Evolutionary conservation across 768 basidiomycete species (phyloP), one percentile per base, ranked within the genome.

Genomic region (Termitomyces bulborhizus): DNA sequence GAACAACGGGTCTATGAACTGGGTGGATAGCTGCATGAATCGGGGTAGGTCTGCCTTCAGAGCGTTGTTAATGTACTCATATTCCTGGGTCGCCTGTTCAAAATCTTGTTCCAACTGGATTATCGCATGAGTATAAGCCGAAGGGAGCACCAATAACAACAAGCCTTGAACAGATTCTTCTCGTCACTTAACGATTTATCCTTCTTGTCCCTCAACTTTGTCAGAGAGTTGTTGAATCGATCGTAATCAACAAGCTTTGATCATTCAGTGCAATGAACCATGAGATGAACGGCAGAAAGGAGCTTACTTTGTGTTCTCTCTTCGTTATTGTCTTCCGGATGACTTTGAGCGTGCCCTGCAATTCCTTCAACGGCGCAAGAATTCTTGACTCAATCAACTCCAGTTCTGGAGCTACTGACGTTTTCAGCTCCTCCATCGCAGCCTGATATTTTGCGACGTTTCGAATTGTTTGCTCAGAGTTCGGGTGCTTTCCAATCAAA

Each of bases 1-100:
- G 82, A 98, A 99, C n/a, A 98, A 76, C 0, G 97, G 97, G 61
- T 95, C 88, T 66, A 98, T 92, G 72, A 98, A 98, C 60, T 86
- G 83, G 2, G 92, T 88, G 1, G 89, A 78, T 58, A 98, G 81
- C 29, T 75, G 76, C 81, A 98, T 85, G 77, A 98, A 98, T n/a
- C 83, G 83, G 3, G 95, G 94, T 32, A 99, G 76, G 65, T 99
- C 97, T 55, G 83, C 79, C 75, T 99, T 98, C 71, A 98, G 73
- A 5, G 87, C 80, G 57, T 79, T 86, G 68, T 96, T 98, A 73
- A 93, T 89, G 65, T 88, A 91, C 56, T 97, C 94, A 60, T 95
- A 98, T 63, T 98, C 94, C 58, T 87, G 90, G 3, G 90, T 86
- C 18, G 92, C 93, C 56, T 87, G 72, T 66, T 97, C 95, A 64